phyloP scores from a whole-genome alignment of 257 asterid genomes.

The Nicotiana paniculata region DNA sequence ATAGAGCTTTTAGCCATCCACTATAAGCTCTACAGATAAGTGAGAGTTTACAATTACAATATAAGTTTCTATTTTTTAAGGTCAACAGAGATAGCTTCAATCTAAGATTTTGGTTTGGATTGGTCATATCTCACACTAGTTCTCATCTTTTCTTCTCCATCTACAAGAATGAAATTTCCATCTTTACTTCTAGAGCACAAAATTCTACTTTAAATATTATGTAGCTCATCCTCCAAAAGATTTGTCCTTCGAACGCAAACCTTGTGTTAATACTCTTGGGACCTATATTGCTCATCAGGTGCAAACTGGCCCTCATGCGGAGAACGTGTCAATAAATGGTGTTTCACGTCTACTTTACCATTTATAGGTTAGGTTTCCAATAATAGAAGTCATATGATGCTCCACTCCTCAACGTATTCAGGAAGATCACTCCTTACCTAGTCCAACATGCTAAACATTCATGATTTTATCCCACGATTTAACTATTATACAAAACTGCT shows the following conservation, averaged over 20 bases:
- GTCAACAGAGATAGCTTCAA: too few species aligned
- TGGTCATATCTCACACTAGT: too few species aligned
- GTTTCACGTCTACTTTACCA: not conserved
- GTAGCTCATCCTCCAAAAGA: not conserved
- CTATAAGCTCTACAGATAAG: not conserved
- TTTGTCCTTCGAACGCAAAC: not conserved
- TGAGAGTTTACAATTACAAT: too few species aligned
- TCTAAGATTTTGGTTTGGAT: too few species aligned
- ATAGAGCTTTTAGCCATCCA: not conserved
- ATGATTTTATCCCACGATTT: not conserved
- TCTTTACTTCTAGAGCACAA: too few species aligned
- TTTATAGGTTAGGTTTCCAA: not conserved
- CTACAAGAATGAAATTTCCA: too few species aligned
- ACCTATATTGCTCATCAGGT: not conserved
- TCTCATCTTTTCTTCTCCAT: too few species aligned
- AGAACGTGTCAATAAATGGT: not conserved
- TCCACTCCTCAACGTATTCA: not conserved
- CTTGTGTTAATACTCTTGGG: not conserved
- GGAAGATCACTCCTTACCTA: not conserved
- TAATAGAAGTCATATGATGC: not conserved
- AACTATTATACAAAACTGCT: not conserved
- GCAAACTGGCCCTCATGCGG: not conserved
- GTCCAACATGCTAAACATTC: not conserved
- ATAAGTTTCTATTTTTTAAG: too few species aligned
- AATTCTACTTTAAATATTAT: too few species aligned